Percentiles rank a stretch among this genome's conserved stretches.
Evolutionary conservation across 441 rosid species (phyloP).

Genomic region (Populus tomentosa): DNA sequence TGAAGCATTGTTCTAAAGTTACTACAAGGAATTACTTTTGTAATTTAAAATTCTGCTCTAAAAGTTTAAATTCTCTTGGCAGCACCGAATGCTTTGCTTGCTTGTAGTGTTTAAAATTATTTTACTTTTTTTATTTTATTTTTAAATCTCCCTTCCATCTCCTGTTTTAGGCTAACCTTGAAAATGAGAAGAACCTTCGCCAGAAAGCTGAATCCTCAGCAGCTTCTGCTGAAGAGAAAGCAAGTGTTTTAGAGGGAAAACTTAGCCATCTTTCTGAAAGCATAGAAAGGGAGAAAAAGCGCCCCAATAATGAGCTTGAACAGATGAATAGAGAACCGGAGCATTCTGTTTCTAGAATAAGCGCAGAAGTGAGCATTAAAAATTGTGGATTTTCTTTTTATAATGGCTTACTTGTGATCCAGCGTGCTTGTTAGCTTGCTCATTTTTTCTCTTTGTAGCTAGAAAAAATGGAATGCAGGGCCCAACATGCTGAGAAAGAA

Average conservation of each 20-base stretch:
- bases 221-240: slow-evolving; percentile 71
- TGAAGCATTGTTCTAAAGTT: background rate
- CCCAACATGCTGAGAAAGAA: slow-evolving; percentile 68
- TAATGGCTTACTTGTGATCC: slow-evolving; percentile 7
- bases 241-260: slow-evolving; percentile 54
- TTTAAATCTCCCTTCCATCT: background rate
- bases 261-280: slow-evolving; percentile 58
- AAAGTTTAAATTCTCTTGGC: background rate
- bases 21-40: background rate
- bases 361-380: slow-evolving; percentile 67
- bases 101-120: background rate
- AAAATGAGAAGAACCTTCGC: slow-evolving; percentile 67
- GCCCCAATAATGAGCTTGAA: slow-evolving; percentile 56
- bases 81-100: background rate
- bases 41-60: background rate
- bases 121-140: background rate
- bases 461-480: slow-evolving; percentile 81
- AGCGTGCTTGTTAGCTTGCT: slow-evolving; percentile 12
- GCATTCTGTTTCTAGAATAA: slow-evolving; percentile 61
- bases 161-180: slow-evolving; percentile 33
- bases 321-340: slow-evolving; percentile 69
- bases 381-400: background rate
- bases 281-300: slow-evolving; percentile 66
- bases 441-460: slow-evolving; percentile 44
- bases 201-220: slow-evolving; percentile 64